Conservation (phyloP, 148 eudicot species). For the Agrostemma githago region DNA sequence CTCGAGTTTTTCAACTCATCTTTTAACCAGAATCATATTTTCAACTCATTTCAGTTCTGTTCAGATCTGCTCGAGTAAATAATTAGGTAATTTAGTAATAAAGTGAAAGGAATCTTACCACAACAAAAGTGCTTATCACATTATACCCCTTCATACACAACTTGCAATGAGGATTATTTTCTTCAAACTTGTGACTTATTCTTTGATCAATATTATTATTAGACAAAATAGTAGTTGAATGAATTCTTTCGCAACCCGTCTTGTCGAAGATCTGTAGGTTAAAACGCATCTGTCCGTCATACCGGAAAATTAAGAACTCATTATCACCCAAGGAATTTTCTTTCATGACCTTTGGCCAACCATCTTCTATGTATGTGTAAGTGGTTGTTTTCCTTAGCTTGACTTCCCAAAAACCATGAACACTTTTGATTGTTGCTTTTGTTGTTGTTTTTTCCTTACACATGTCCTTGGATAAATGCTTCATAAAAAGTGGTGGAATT, state of each 20-base stretch:
- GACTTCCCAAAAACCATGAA: neutral
- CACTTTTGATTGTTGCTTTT: conserved; percentile 9
- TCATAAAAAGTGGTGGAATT: conserved; percentile 15
- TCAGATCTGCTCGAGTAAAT: too few species aligned
- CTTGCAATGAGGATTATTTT: conserved; percentile 9
- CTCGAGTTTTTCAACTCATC: too few species aligned
- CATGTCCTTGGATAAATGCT: conserved; percentile 10
- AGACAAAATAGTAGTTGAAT: neutral
- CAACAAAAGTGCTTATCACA: neutral
- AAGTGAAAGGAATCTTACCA: neutral
- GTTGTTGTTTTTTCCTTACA: neutral
- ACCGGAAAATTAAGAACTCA: conserved; percentile 11
- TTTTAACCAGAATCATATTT: too few species aligned
- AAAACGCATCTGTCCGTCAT: conserved; percentile 17
- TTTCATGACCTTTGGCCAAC: conserved; percentile 12
- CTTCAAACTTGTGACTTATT: neutral
- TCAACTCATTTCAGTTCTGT: too few species aligned
- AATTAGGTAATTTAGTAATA: too few species aligned
- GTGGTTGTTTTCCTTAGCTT: conserved; percentile 4
- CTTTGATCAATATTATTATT: neutral
- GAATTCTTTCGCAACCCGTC: conserved; percentile 8
- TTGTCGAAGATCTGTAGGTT: conserved; percentile 11
- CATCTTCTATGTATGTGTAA: conserved; percentile 6
- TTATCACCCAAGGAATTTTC: conserved; percentile 9
- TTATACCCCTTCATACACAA: neutral